These are phyloP conservation scores for Prototheca cutis DNA, from an alignment of 163 green algal genomes.

Conservation along the genomic window DNA sequence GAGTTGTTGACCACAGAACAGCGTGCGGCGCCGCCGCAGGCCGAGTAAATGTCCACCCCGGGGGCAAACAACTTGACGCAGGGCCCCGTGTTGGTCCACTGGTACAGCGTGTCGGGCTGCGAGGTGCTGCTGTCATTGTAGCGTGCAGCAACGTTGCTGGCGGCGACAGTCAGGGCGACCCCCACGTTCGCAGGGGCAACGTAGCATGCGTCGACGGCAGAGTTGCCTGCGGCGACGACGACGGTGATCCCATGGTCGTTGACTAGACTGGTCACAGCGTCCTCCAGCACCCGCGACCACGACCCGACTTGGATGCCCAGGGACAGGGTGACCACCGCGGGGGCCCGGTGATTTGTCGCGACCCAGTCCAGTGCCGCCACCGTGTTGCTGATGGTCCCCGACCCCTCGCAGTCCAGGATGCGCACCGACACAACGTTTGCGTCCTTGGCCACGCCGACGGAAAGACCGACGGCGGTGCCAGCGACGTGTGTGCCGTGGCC, in stretches of 20 bases:
- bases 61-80: slow-evolving; percentile 68
- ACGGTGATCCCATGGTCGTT: slow-evolving; percentile 27
- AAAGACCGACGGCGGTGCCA: slow-evolving; percentile 52
- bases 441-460: slow-evolving; percentile 67
- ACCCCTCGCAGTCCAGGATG: slow-evolving; percentile 72
- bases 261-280: slow-evolving; percentile 24
- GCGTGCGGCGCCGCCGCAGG: slow-evolving; percentile 33
- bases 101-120: slow-evolving; percentile 30
- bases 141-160: slow-evolving; percentile 31
- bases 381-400: slow-evolving; percentile 42
- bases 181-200: slow-evolving; percentile 38
- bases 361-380: slow-evolving; percentile 73
- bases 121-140: slow-evolving; percentile 9
- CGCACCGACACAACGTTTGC: slow-evolving; percentile 59
- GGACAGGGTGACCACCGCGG: slow-evolving; percentile 64
- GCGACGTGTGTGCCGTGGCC: slow-evolving; percentile 75
- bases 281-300: slow-evolving; percentile 29
- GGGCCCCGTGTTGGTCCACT: slow-evolving; percentile 51
- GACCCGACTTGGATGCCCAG: slow-evolving; percentile 50
- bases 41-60: slow-evolving; percentile 42
- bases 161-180: slow-evolving; percentile 45
- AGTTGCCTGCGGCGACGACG: slow-evolving; percentile 37
- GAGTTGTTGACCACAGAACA: slow-evolving; percentile 42
- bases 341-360: slow-evolving; percentile 36
- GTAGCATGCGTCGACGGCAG: slow-evolving; percentile 30